Evolutionary conservation across 2,329 filamentous ascomycete species (phyloP).

Genomic region (Byssoonygena ceratinophila): DNA sequence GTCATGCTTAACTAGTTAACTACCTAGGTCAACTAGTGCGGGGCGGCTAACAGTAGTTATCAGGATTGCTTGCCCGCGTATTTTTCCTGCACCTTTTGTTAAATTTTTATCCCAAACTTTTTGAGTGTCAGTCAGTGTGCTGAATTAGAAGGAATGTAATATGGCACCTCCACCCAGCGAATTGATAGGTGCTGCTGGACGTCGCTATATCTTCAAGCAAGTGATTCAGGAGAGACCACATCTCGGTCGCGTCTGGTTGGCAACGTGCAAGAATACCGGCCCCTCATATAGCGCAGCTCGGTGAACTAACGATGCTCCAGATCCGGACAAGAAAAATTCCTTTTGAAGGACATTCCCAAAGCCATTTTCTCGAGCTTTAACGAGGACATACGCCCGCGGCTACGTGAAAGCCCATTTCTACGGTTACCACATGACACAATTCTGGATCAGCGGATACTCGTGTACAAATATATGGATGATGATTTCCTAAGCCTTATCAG

Average conservation of each 20-base stretch:
- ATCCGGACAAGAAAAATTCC: constrained; percentile 19
- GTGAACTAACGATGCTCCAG: constrained; percentile 13
- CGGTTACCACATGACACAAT: constrained; percentile 34
- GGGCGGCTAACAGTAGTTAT: too few relatives aligned
- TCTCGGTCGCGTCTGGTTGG: constrained; percentile 26
- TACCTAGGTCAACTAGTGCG: too few relatives aligned
- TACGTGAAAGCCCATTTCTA: constrained; percentile 29
- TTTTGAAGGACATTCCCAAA: constrained; percentile 23
- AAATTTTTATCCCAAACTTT: too few relatives aligned
- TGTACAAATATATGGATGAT: constrained; percentile 37
- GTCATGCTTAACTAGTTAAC: too few relatives aligned
- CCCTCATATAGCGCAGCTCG: constrained; percentile 8
- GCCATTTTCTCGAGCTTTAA: constrained; percentile 21
- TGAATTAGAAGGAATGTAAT: too few relatives aligned
- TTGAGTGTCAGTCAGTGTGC: too few relatives aligned
- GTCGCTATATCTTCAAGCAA: constrained; percentile 24
- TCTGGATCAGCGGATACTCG: constrained; percentile 37
- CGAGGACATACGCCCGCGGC: constrained; percentile 20
- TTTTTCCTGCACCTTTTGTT: too few relatives aligned
- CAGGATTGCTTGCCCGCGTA: too few relatives aligned
- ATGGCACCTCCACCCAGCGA: constrained; percentile 15
- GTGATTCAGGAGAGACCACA: constrained; percentile 27
- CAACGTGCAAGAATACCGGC: constrained; percentile 20
- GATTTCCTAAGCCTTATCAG: constrained; percentile 36
- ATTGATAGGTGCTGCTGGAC: constrained; percentile 22